Percentiles rank a stretch among this genome's conserved stretches.
Conservation (phyloP, 1,284 basidiomycete species). For the Marasmius fiardii region DNA sequence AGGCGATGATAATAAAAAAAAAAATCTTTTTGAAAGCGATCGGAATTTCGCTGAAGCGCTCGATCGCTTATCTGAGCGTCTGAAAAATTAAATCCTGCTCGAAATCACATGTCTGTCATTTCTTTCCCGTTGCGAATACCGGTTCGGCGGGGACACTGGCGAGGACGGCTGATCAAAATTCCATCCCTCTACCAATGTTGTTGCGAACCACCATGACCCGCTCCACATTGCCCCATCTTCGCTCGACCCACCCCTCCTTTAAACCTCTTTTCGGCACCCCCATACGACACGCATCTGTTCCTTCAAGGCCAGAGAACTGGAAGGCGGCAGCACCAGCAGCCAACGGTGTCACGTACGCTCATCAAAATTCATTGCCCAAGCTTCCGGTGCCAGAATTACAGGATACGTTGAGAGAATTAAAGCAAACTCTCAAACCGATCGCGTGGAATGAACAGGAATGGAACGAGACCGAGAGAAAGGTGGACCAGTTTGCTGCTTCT, state of each 20-base stretch:
- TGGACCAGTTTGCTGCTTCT: constrained; percentile 55
- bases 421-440: constrained; percentile 59
- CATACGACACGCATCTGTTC: constrained; percentile 1
- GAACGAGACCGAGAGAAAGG: constrained; percentile 47
- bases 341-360: constrained; percentile 38
- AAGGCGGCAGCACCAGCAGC: constrained; percentile 47
- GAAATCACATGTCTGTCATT: neutral
- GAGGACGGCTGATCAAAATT: neutral
- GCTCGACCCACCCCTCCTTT: neutral
- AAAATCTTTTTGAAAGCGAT: too few relatives aligned
- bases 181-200: neutral
- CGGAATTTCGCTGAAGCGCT: too few relatives aligned
- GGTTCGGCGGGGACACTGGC: neutral
- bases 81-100: too few relatives aligned
- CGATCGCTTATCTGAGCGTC: too few relatives aligned
- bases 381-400: constrained; percentile 65
- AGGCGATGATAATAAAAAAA: too few relatives aligned
- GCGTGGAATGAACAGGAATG: constrained; percentile 61
- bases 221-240: neutral
- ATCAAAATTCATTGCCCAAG: constrained; percentile 43
- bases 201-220: neutral
- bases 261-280: neutral
- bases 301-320: constrained; percentile 40
- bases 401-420: constrained; percentile 56
- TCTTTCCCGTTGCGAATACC: neutral